Conservation (phyloP, 495 filamentous ascomycete species). For the Aspergillus ostianus region DNA sequence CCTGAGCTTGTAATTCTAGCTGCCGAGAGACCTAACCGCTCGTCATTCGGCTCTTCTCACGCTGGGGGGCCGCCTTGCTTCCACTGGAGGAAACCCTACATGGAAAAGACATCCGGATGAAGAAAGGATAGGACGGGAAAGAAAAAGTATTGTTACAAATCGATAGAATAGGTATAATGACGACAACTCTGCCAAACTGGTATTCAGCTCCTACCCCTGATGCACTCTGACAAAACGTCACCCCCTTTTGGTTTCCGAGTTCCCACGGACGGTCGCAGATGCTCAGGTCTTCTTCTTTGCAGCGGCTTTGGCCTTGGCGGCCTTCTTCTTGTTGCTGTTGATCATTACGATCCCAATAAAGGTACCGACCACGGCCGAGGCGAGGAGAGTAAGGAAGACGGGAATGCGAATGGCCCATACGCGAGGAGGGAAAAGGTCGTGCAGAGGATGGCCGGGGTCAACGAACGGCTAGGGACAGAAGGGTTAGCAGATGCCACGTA, state of each 20-base stretch:
- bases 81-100: background rate
- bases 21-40: background rate
- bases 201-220: background rate
- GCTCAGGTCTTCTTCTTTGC: constrained; percentile 67
- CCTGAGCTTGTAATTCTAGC: background rate
- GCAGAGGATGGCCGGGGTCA: constrained; percentile 87
- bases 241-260: constrained; percentile 5
- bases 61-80: background rate
- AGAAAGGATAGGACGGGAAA: background rate
- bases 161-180: background rate
- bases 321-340: constrained; percentile 95
- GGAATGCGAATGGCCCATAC: constrained; percentile 99
- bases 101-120: background rate
- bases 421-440: constrained; percentile 92
- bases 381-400: constrained; percentile 90
- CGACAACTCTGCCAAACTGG: background rate
- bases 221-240: background rate
- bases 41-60: background rate
- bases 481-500: constrained; percentile 9
- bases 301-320: constrained; percentile 80
- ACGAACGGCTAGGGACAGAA: constrained; percentile 76
- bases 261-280: constrained; percentile 8
- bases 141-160: background rate
- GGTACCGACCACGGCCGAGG: constrained; percentile 89
- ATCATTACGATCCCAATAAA: constrained; percentile 99